Base-by-base conservation (phyloP, 805 yeast species). In the Phaffomyces antillensis region DNA sequence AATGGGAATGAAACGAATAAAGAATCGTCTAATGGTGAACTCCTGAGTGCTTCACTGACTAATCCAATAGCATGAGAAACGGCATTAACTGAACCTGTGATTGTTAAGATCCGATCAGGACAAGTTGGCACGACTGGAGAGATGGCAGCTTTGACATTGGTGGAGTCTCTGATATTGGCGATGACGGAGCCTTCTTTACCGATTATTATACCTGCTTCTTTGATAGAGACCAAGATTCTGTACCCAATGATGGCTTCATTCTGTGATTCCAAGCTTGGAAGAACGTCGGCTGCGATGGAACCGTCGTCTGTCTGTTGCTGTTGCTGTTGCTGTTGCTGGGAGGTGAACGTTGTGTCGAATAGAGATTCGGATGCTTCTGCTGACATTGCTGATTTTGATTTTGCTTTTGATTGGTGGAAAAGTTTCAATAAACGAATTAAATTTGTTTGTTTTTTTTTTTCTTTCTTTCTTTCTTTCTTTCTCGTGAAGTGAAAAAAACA, bases 191-290 rank as follows among this genome's bases (percentile, higher is more conserved):
- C 96, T 52, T 78, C 83, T 52, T 84, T 84, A 43, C 96, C 96
- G 54, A 89, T 89, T 50, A 89, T 78, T 49, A 88, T 85, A 16
- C 96, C 96, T 12, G 95, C 90, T 63, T 89, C 96, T 59, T 83
- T 84, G 44, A 89, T 77, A 3, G 93, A 80, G 17, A 89, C 84
- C 26, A 89, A 71, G 1, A 87, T 75, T 50, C 72, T 60, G 50
- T 53, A 51, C 10, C 59, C 60, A 36, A 59, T 58, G 36, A 56
- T 58, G 23, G 63, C 60, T 7, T 54, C 48, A 8, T 53, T 52
- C 37, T 46, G 44, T 24, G 50, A 46, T 16, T 49, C 60, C 1
- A 45, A 30, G 4, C 55, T 41, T 25, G 63, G 63, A 10, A 59
- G 44, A 8, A 58, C 51, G 17, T 44, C 44, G 13, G 4, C 11